These are phyloP conservation scores for Sporisorium graminicola DNA, from an alignment of 1,284 basidiomycete genomes.

Conservation along the genomic window DNA sequence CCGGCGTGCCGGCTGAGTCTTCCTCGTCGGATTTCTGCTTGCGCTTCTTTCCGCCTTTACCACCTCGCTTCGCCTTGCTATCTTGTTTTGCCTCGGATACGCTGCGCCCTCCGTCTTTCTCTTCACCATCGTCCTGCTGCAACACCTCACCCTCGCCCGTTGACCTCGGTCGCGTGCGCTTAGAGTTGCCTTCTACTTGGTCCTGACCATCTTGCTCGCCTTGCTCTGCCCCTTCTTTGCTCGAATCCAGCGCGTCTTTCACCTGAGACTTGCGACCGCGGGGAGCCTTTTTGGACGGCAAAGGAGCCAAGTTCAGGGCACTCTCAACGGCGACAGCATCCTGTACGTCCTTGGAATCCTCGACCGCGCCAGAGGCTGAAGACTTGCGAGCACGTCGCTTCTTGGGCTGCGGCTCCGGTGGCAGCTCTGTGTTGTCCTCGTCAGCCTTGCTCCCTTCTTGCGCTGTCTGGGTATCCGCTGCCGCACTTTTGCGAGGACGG, in stretches of 20 bases:
- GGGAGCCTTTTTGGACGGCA: constrained; percentile 12
- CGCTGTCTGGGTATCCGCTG: neutral
- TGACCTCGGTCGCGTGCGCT: neutral
- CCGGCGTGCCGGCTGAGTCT: neutral
- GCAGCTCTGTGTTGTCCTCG: neutral
- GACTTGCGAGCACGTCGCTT: constrained; percentile 28
- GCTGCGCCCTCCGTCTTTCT: constrained; percentile 1
- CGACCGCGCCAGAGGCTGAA: neutral
- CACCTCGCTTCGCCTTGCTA: constrained; percentile 7
- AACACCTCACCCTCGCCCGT: constrained; percentile 5
- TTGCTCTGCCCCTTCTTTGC: neutral
- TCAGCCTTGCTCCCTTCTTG: constrained; percentile 1
- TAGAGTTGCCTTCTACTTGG: neutral
- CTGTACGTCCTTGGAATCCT: constrained; percentile 7
- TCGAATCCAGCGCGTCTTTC: neutral
- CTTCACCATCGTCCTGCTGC: constrained; percentile 1
- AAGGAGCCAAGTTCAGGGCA: neutral
- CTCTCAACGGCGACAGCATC: constrained; percentile 23
- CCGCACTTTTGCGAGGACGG: constrained; percentile 18
- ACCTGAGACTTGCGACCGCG: constrained; percentile 24
- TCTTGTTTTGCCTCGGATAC: neutral
- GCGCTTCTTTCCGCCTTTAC: constrained; percentile 20
- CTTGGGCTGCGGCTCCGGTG: constrained; percentile 7
- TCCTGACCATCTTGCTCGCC: constrained; percentile 9
- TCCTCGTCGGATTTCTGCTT: constrained; percentile 14